Evolutionary conservation across 495 filamentous ascomycete genomes (phyloP), one percentile per base, ranked within the genome.

Genomic region (Staphylotrichum longicolle): DNA sequence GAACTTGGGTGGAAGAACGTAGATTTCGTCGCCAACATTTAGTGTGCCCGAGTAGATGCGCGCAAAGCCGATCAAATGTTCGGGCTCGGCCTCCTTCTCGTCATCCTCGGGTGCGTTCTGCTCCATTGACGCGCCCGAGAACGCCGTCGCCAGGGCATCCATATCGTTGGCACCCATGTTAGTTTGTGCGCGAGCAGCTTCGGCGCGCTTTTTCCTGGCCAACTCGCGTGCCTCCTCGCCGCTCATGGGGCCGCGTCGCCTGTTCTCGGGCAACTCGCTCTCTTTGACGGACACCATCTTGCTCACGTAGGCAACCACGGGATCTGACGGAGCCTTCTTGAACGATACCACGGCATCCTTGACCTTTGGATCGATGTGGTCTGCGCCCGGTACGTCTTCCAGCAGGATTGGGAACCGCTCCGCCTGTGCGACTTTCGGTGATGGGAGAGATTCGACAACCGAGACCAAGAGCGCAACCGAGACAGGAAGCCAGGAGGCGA

Each of bases 261-360:
- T 93, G 62, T 93, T 91, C 54, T 91, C 80, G 2, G 86, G 85
- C 15, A 99, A 80, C 63, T 98, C 92, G 68, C 90, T 96, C 67
- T 93, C 90, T 2, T 91, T 92, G 15, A 98, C 84, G 1, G 94
- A 91, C 27, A 96, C 89, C 93, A 99, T 96, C 74, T 99, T 99
- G 74, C 93, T 97, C 46, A 99, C 91, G 65, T 95, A 99, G 9
- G 92, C 94, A 7, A 98, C 90, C 3, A 95, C 86, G 3, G 94
- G 93, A 51, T 88, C 88, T 0, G 84, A 81, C 8, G 81, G 74
- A 1, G 74, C 75, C 4, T 83, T 85, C 64, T 89, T 88, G 70
- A 94, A 97, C 2, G 86, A 81, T 5, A 90, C 68, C 86, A 98
- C 91, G 8, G 94, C 92, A 20, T 88, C 79, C 61, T 84, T 87